Conservation (phyloP, 768 basidiomycete species). For the Phaeotremella fagi region DNA sequence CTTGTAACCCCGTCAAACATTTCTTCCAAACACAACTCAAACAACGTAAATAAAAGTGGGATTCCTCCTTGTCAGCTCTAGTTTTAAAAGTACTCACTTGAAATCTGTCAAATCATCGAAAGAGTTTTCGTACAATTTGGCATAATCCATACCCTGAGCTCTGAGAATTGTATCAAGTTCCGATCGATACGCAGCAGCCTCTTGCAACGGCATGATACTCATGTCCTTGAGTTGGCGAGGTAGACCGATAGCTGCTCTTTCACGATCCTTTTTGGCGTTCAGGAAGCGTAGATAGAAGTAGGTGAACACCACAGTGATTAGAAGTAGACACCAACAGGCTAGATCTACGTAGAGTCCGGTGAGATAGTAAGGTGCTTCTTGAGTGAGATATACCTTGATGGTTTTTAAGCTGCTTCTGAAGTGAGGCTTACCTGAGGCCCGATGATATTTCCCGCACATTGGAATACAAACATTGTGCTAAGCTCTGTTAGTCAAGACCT, state of each 20-base stretch:
- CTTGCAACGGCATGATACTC: background rate
- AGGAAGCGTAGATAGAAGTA: constrained; percentile 9
- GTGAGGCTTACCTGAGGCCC: background rate
- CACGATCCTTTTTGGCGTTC: constrained; percentile 12
- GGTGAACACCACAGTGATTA: constrained; percentile 3
- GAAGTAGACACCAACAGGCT: constrained; percentile 9
- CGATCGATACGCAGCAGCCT: background rate
- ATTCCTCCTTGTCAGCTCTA: no score
- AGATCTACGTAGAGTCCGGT: constrained; percentile 22
- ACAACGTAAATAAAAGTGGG: no score
- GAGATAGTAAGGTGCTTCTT: constrained; percentile 11
- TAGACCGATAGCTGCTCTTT: constrained; percentile 8
- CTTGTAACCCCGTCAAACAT: no score
- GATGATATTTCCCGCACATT: background rate
- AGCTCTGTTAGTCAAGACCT: no score
- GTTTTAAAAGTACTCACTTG: background rate
- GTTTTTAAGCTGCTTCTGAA: background rate
- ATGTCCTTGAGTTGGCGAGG: constrained; percentile 5
- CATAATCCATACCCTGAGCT: background rate
- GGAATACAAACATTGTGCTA: background rate
- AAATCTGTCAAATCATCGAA: background rate
- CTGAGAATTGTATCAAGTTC: background rate
- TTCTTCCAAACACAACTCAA: no score
- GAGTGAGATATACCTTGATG: background rate
- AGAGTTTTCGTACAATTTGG: background rate